phyloP scores from a whole-genome alignment of 768 basidiomycete species.

The Suillus cothurnatus region DNA sequence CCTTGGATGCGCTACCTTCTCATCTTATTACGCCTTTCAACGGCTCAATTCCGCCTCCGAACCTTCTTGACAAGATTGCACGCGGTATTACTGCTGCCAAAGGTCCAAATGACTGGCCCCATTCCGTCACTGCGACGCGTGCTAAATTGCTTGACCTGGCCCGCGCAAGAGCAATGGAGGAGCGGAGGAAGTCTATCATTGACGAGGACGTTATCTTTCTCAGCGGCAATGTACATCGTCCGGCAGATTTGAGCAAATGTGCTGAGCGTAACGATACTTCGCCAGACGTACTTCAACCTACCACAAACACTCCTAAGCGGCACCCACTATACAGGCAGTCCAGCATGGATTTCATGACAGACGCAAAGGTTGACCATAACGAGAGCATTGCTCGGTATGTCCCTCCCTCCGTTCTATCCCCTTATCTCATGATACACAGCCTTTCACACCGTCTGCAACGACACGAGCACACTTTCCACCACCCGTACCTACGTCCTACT shows the following conservation, averaged over 20 bases:
- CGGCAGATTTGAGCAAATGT: constrained; percentile 2
- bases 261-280: constrained; percentile 20
- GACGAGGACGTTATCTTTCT: constrained; percentile 46
- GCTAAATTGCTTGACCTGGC: constrained; percentile 80
- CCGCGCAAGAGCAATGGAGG: constrained; percentile 63
- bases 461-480: constrained; percentile 7
- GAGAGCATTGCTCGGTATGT: constrained; percentile 66
- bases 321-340: constrained; percentile 74
- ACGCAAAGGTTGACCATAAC: constrained; percentile 43
- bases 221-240: constrained; percentile 7
- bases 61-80: constrained; percentile 85
- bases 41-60: constrained; percentile 80
- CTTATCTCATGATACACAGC: constrained; percentile 1
- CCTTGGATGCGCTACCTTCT: constrained; percentile 79
- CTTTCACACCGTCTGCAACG: constrained; percentile 6
- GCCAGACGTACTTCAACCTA: constrained; percentile 45
- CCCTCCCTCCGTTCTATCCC: constrained; percentile 16
- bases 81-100: constrained; percentile 75
- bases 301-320: constrained; percentile 55
- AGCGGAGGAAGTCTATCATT: constrained; percentile 42
- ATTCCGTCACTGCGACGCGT: constrained; percentile 80
- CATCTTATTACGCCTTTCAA: constrained; percentile 89
- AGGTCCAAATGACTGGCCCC: constrained; percentile 78
- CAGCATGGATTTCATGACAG: constrained; percentile 84
- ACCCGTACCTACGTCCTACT: constrained; percentile 1